Conservation (phyloP, 2,329 filamentous ascomycete species). For the Lachnellula cervina region DNA sequence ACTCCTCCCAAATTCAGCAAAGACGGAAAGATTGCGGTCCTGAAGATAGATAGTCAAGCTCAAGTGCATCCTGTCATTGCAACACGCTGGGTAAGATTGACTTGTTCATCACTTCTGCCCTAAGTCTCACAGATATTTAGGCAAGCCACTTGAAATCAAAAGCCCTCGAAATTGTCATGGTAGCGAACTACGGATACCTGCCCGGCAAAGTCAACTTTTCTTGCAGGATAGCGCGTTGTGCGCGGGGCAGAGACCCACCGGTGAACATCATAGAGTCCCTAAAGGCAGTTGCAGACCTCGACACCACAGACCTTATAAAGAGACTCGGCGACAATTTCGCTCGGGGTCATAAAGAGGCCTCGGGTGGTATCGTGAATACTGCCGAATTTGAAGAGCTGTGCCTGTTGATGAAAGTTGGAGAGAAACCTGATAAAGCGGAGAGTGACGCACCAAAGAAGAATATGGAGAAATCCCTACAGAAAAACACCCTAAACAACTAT, state of each 20-base stretch:
- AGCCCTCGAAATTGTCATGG: constrained; percentile 58
- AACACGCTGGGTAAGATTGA: constrained; percentile 48
- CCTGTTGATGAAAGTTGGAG: constrained; percentile 52
- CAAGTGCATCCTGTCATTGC: constrained; percentile 66
- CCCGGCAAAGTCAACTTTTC: constrained; percentile 62
- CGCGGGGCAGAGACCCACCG: constrained; percentile 46
- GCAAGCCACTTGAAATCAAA: constrained; percentile 54
- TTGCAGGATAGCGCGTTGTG: constrained; percentile 55
- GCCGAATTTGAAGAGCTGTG: constrained; percentile 63
- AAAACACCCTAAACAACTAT: constrained; percentile 52
- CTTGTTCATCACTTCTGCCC: not conserved
- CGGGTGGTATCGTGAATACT: constrained; percentile 56
- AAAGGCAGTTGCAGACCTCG: constrained; percentile 44
- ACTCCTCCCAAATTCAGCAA: constrained; percentile 58
- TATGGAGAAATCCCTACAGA: constrained; percentile 37
- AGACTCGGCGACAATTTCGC: constrained; percentile 60
- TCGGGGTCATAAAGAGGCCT: constrained; percentile 62
- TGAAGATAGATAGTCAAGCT: constrained; percentile 54
- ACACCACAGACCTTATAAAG: constrained; percentile 36
- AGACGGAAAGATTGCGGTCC: constrained; percentile 58
- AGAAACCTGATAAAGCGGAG: constrained; percentile 39
- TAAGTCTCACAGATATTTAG: constrained; percentile 7
- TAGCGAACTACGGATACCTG: constrained; percentile 62
- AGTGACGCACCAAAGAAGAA: constrained; percentile 34
- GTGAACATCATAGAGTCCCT: constrained; percentile 60